A percentile compares a stretch with the other conserved stretches of the same genome.
phyloP scores from a whole-genome alignment of 306 rosid genomes.

The Cucumis melo region DNA sequence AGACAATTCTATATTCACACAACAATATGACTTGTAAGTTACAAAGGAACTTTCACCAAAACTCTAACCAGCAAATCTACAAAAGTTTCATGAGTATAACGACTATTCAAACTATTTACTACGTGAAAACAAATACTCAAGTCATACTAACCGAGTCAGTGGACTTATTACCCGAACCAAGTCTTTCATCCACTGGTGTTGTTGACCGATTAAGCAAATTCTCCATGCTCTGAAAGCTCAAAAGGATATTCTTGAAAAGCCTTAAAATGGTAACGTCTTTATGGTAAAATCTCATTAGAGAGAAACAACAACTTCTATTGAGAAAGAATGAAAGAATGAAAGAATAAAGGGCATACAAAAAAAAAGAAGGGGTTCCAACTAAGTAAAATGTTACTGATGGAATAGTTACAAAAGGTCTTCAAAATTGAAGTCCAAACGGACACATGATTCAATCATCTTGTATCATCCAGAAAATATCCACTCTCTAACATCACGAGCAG shows the following conservation, averaged over 20 bases:
- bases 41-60: neutral
- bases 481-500: no score
- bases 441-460: no score
- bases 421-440: no score
- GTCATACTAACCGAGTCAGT: constrained; percentile 38
- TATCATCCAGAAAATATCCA: no score
- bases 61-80: neutral
- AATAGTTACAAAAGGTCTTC: no score
- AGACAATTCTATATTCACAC: neutral
- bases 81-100: neutral
- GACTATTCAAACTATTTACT: neutral
- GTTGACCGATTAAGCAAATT: constrained; percentile 32
- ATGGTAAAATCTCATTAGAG: neutral
- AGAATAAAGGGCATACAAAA: no score
- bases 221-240: constrained; percentile 52
- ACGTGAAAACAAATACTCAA: constrained; percentile 4
- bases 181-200: constrained; percentile 18
- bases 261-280: neutral
- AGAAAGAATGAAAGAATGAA: no score
- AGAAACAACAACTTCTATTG: no score
- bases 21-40: neutral
- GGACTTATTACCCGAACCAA: constrained; percentile 20
- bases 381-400: no score
- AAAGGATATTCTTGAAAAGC: neutral
- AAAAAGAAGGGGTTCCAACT: no score